Conservation (phyloP, 257 asterid genomes). For the Solanum arcanum region DNA sequence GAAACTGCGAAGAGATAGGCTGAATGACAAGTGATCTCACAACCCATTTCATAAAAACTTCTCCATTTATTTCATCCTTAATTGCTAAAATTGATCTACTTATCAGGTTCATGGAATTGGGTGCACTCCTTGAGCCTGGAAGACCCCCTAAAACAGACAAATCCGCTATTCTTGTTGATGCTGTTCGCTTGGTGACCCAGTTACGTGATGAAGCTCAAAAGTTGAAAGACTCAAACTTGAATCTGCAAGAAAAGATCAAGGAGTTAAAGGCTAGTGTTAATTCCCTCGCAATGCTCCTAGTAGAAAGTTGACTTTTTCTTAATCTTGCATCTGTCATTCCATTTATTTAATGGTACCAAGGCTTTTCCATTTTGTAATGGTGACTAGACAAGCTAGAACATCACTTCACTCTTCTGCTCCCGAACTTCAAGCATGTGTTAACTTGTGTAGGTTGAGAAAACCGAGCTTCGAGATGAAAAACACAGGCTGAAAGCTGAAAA, state of each 20-base stretch:
- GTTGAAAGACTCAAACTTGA: constrained; percentile 64
- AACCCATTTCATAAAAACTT: not conserved
- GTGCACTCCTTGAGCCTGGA: constrained; percentile 87
- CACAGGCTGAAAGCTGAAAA: constrained; percentile 81
- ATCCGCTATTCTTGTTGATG: constrained; percentile 78
- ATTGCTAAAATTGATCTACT: constrained; percentile 3
- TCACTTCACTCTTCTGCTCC: not conserved
- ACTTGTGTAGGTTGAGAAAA: constrained; percentile 60
- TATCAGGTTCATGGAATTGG: constrained; percentile 66
- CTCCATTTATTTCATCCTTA: not conserved
- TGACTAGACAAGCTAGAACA: not conserved
- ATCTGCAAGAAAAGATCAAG: constrained; percentile 78
- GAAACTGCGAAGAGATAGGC: constrained; percentile 78
- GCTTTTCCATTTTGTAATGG: not conserved
- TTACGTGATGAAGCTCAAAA: constrained; percentile 72
- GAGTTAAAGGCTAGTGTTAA: constrained; percentile 62
- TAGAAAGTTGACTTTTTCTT: not conserved
- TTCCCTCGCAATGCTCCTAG: not conserved
- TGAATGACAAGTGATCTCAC: constrained; percentile 63
- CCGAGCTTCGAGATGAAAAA: constrained; percentile 89
- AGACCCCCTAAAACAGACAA: constrained; percentile 87
- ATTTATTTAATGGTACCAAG: not conserved
- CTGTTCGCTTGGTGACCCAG: constrained; percentile 79
- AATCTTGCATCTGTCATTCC: not conserved
- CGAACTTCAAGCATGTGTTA: not conserved